Evolutionary conservation across 2,329 filamentous ascomycete species (phyloP).

Genomic region (Verticillium klebahnii): DNA sequence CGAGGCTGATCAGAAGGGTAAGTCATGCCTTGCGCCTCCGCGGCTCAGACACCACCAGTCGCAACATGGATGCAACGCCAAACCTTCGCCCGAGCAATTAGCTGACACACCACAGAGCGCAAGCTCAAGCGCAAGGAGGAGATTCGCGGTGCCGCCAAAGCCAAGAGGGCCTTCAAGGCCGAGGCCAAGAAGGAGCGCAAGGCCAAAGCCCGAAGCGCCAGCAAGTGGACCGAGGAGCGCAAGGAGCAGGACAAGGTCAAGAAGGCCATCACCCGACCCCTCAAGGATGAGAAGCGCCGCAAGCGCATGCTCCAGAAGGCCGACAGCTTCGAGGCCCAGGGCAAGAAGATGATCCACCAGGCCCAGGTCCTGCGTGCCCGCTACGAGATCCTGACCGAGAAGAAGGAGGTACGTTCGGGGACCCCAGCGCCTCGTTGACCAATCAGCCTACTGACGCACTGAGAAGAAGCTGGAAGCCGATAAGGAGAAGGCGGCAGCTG

Average conservation of each 20-base stretch:
- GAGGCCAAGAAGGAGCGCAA: slow-evolving; percentile 28
- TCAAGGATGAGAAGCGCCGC: slow-evolving; percentile 33
- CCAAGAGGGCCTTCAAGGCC: slow-evolving; percentile 25
- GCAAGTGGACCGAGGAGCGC: slow-evolving; percentile 15
- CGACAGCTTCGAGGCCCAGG: slow-evolving; percentile 35
- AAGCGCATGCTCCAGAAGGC: slow-evolving; percentile 31
- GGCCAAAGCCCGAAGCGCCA: slow-evolving; percentile 15
- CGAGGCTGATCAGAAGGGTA: slow-evolving; percentile 7
- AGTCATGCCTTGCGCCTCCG: background rate
- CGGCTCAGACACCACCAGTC: background rate
- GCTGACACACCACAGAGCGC: slow-evolving; percentile 18
- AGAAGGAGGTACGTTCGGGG: slow-evolving; percentile 16
- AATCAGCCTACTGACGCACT: background rate
- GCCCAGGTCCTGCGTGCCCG: slow-evolving; percentile 28
- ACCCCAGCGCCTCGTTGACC: background rate
- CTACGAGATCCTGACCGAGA: slow-evolving; percentile 19
- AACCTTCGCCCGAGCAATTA: background rate
- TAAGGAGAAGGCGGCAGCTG: slow-evolving; percentile 16
- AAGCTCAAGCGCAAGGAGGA: slow-evolving; percentile 19
- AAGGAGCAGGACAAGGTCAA: slow-evolving; percentile 22
- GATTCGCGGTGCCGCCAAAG: slow-evolving; percentile 17
- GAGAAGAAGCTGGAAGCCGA: slow-evolving; percentile 18
- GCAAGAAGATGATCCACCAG: slow-evolving; percentile 32
- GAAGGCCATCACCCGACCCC: slow-evolving; percentile 17
- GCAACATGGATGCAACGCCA: background rate